Evolutionary conservation across 345 rosid species (phyloP), one percentile per base, ranked within the genome.

Genomic region (Populus deltoides): DNA sequence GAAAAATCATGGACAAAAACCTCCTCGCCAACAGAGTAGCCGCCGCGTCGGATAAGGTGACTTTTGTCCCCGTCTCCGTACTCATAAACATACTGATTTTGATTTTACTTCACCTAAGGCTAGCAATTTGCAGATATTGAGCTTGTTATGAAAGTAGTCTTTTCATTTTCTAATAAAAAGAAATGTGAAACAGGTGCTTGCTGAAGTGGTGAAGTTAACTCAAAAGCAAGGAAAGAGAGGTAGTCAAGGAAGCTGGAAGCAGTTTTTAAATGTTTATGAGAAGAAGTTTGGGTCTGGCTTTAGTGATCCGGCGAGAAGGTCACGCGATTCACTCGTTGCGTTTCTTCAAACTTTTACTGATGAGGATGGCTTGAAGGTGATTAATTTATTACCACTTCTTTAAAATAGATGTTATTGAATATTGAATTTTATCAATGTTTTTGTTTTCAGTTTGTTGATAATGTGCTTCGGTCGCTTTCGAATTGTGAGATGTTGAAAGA

Each of bases 291-390:
- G 97, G 55, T 75, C 89, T 71, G 78, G 83, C 78, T 47, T 90
- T 71, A 91, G 97, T 80, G 97, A 94, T 83, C 97, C 98, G 10
- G 70, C 92, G 12, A 88, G 81, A 84, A 89, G 97, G 69, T 24
- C 91, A 57, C 86, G 57, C 61, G 92, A 89, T n/a, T 81, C 80
- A 0, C 79, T 91, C 77, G 85, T 77, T 25, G 84, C 98, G 49
- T 94, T 94, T 82, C 87, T 94, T 13, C 84, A 76, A 31, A 76
- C 97, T 0, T 88, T 94, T 33, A 81, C 82, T 15, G 72, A 88
- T 29, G 75, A 86, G 16, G 86, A 86, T 25, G 88, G 84, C 81
- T 27, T 81, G 63, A 87, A 86, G 94, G 98, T 92, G 66, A 74
- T 62, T 1, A 41, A 25, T 78, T 18, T 41, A 13, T 65, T 3